Conservation (phyloP, 78 protist species). For the Blattamonas nauphoetae region DNA sequence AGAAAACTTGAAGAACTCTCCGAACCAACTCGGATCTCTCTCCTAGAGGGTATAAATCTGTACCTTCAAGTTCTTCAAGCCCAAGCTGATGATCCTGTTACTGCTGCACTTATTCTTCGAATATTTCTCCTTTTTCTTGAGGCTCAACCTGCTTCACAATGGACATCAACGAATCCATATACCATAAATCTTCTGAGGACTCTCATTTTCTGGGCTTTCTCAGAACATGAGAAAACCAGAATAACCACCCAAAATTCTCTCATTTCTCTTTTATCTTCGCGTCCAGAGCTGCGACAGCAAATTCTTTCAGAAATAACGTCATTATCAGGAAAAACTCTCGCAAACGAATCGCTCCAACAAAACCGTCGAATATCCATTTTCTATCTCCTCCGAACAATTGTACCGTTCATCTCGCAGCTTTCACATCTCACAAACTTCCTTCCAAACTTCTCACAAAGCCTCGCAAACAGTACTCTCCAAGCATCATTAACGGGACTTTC, state of each 20-base stretch:
- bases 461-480: not conserved
- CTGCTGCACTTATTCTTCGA: not conserved
- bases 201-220: not conserved
- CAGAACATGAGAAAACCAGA: not conserved
- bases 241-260: not conserved
- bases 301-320: not conserved
- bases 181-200: not conserved
- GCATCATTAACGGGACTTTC: not conserved
- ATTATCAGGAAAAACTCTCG: not conserved
- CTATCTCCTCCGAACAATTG: not conserved
- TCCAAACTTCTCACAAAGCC: not conserved
- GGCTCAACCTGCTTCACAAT: not conserved
- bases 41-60: no score
- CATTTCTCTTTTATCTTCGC: not conserved
- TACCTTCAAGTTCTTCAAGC: no score
- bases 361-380: not conserved
- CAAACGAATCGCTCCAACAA: not conserved
- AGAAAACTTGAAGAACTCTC: no score
- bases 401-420: not conserved
- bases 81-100: not conserved
- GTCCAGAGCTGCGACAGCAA: not conserved
- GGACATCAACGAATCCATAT: not conserved
- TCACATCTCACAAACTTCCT: not conserved
- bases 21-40: no score
- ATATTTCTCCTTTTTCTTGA: not conserved